Evolutionary conservation across 1,284 basidiomycete genomes (phyloP), one percentile per base, ranked within the genome.

Genomic region (Takashimella koratensis): DNA sequence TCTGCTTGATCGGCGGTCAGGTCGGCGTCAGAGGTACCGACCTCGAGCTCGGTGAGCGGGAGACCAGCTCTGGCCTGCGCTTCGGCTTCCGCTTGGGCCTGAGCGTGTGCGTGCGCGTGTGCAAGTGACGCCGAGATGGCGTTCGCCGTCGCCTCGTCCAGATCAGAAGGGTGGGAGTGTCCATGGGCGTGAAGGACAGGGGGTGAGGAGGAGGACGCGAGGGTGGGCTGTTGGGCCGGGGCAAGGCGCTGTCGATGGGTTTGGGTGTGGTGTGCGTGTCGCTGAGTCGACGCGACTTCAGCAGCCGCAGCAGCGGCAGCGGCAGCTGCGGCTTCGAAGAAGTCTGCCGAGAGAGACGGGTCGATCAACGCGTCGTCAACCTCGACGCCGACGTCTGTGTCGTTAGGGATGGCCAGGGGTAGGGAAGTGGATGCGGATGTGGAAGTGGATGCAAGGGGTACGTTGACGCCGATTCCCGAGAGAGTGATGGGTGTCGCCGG

Each of bases 81-180:
- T 47, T 60, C 56, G 20, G 52, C 59, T 45, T 60, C 56, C 11
- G 51, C 56, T 40, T 66, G 63, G 25, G 56, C 50, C 49, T 52
- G 41, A 10, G 52, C 47, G n/a, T 58, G 54, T 5, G 54, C 59
- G 51, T 62, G 55, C 1, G 59, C 59, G 47, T 60, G 57, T 13
- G 53, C 52, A 5, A 63, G 43, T 3, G 63, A 61, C n/a, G 56
- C 54, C 39, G 59, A 54, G 47, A 65, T 65, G 1, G 60, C 63
- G 6, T 57, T 23, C 21, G 20, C 54, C 4, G 49, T 42, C 3
- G 46, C 40, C 20, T 36, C 50, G 23, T 56, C 45, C 4, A 53
- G 42, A 16, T 36, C 30, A 36, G 30, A 36, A 36, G 30, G 30
- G 16, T 36, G 30, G 19, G 23, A 26, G 12, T 2, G 24, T 5